phyloP scores from a whole-genome alignment of 176 grass and related monocot genomes.

The Hsuehochloa calcarea region DNA sequence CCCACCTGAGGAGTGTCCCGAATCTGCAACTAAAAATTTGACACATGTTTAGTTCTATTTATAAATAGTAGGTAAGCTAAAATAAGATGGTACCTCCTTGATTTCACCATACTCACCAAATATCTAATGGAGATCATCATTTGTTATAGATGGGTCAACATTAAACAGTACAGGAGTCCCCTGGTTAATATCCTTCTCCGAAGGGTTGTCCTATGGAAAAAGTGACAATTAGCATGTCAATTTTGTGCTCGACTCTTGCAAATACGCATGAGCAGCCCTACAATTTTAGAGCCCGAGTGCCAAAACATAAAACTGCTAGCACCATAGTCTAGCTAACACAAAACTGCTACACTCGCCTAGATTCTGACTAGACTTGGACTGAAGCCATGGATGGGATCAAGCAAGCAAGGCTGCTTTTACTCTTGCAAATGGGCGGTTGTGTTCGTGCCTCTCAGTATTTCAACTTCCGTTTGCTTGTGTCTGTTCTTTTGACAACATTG shows the following conservation, averaged over 20 bases:
- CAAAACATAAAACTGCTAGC: conserved; percentile 10
- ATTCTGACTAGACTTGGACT: not conserved
- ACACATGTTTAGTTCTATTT: conserved; percentile 14
- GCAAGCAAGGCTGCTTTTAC: too few species aligned
- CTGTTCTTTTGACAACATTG: too few species aligned
- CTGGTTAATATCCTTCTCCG: conserved; percentile 90
- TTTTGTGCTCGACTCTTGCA: not conserved
- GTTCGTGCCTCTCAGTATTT: too few species aligned
- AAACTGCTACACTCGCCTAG: not conserved
- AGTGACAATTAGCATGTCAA: conserved; percentile 15
- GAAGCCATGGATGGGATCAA: too few species aligned
- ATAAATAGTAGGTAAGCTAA: conserved; percentile 15
- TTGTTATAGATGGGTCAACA: conserved; percentile 75
- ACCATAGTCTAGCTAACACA: not conserved
- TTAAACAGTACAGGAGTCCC: conserved; percentile 80
- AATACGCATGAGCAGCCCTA: not conserved
- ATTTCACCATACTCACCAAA: conserved; percentile 92
- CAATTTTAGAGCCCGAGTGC: not conserved
- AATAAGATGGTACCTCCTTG: conserved; percentile 57
- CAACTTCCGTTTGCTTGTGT: too few species aligned
- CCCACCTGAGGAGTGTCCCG: conserved; percentile 57
- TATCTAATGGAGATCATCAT: conserved; percentile 72
- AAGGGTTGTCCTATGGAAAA: conserved; percentile 70
- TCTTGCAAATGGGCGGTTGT: too few species aligned
- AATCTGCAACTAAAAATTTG: conserved; percentile 51